These are phyloP conservation scores for Geotrichum bryndzae DNA, from an alignment of 1,139 yeast species.

Conservation along the genomic window DNA sequence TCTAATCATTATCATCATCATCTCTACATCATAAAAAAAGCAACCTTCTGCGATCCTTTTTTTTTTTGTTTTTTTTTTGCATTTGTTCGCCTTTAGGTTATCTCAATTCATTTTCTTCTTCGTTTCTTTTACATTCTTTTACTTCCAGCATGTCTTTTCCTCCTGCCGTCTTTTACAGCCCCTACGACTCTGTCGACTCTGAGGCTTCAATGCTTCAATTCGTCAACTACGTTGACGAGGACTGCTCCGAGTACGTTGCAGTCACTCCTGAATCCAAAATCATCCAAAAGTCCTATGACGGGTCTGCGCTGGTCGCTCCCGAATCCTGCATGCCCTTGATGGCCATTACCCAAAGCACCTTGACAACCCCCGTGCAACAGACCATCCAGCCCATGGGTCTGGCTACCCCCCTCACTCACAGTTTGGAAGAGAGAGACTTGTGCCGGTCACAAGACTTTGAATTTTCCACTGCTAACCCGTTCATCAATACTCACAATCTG, in stretches of 20 bases:
- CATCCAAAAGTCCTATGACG: conserved; percentile 13
- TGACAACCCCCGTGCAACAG: conserved; percentile 13
- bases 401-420: conserved; percentile 7
- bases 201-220: conserved; percentile 14
- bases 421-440: neutral
- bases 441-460: conserved; percentile 7
- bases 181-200: conserved; percentile 12
- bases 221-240: conserved; percentile 7
- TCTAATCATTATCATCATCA: neutral
- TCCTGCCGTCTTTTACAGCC: conserved; percentile 8
- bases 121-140: neutral
- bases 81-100: neutral
- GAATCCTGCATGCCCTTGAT: conserved; percentile 11
- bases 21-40: neutral
- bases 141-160: conserved; percentile 9
- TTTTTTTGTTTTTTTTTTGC: neutral
- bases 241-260: conserved; percentile 2
- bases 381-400: conserved; percentile 10
- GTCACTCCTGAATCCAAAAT: conserved; percentile 17
- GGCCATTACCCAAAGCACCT: conserved; percentile 12
- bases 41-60: neutral
- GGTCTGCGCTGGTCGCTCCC: conserved; percentile 4
- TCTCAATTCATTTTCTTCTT: neutral
- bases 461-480: neutral
- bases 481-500: conserved; percentile 8